phyloP scores from a whole-genome alignment of 106 monocot genomes.

The Apostasia ramifera region DNA sequence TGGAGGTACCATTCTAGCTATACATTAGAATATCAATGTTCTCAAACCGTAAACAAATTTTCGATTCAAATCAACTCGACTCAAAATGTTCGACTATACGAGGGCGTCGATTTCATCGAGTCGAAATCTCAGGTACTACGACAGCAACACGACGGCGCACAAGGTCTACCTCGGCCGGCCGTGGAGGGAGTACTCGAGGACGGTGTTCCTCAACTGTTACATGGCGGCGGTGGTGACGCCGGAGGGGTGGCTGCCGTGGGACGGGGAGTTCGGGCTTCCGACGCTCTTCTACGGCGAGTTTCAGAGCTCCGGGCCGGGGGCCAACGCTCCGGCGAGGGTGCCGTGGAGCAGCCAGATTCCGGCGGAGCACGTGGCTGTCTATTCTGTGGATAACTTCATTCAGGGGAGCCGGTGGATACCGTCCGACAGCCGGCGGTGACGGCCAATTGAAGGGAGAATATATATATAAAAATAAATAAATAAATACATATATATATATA shows the following conservation, averaged over 20 bases:
- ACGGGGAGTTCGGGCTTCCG: conserved; percentile 47
- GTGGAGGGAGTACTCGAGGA: conserved; percentile 76
- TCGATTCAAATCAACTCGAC: no score
- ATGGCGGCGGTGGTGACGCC: conserved; percentile 30
- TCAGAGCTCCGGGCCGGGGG: conserved; percentile 40
- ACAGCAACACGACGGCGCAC: conserved; percentile 27
- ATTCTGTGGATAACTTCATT: conserved; percentile 53
- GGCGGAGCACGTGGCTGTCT: conserved; percentile 31
- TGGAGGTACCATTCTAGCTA: background rate
- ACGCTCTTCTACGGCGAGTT: conserved; percentile 65
- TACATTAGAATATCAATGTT: no score
- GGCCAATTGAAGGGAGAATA: background rate
- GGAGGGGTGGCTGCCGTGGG: conserved; percentile 54
- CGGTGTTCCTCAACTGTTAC: conserved; percentile 41
- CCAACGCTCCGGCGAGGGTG: conserved; percentile 25
- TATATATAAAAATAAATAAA: background rate
- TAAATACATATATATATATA: background rate
- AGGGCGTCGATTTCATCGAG: no score
- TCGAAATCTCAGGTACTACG: conserved; percentile 9
- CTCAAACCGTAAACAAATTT: no score
- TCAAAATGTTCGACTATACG: no score
- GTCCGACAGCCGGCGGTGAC: background rate
- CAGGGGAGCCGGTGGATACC: conserved; percentile 9
- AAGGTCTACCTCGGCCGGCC: conserved; percentile 49
- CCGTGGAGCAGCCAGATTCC: conserved; percentile 60